Evolutionary conservation across 140 eudicot species (phyloP), one percentile per base, ranked within the genome.

Genomic region (Anethum foeniculum): DNA sequence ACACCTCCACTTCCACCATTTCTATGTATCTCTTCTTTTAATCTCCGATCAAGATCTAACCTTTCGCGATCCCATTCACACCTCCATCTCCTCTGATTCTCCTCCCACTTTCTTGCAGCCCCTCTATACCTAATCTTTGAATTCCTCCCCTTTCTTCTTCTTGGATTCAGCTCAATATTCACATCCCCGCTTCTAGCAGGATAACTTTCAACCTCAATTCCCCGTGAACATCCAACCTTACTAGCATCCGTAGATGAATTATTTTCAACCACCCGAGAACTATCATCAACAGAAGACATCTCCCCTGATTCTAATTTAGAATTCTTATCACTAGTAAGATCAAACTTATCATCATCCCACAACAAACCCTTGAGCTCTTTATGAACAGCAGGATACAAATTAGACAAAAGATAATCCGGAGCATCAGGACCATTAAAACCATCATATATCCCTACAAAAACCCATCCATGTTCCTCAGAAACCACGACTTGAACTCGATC

Each of bases 381-480:
- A 64, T 95, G 97, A 74, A 95, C 98, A 83, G 88, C 82, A 0
- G 96, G 80, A 65, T 95, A 95, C 83, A 95, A 81, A 87, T 95
- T 95, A 0, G 99, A 90, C 51, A 95, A 46, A 73, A 95, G 85
- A 80, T 87, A 95, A 85, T 95, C 99, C 8, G 99, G 96, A 5
- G 99, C 99, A 91, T 95, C 99, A 0, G 99, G 99, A n/a, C 99
- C 99, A 58, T 93, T 95, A 80, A 95, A 95, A 39, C 99, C 99
- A 79, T 95, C 99, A 82, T 95, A 95, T 79, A 95, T 95, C 56
- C 99, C 99, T 12, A 95, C 99, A 44, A 95, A 95, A 80, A 95
- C 98, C 99, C 99, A 95, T 30, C 93, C 98, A n/a, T 91, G 97
- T 65, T 95, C 99, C 84, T 95, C 99, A 1, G 99, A 95, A 60